Percentiles rank a stretch among this genome's conserved stretches.
phyloP scores from a whole-genome alignment of 2,329 filamentous ascomycete species.

The Fusarium redolens region DNA sequence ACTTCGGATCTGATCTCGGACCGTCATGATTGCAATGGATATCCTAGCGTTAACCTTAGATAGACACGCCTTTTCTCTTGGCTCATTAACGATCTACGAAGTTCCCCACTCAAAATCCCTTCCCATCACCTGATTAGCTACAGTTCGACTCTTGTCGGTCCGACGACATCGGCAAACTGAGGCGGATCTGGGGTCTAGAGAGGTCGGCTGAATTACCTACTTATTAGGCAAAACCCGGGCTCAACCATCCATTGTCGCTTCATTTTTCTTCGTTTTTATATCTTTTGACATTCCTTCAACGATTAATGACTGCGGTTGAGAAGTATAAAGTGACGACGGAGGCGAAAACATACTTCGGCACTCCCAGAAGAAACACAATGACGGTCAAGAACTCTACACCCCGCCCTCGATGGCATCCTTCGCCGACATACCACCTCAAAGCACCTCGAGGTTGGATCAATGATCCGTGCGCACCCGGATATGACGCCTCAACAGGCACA shows the following conservation, averaged over 20 bases:
- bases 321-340: not conserved
- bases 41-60: conserved; percentile 7
- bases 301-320: not conserved
- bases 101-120: conserved; percentile 8
- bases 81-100: not conserved
- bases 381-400: conserved; percentile 10
- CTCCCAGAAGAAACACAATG: not conserved
- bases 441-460: conserved; percentile 42
- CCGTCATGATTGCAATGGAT: not conserved
- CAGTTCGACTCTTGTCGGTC: conserved; percentile 14
- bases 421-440: conserved; percentile 39
- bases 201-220: conserved; percentile 32
- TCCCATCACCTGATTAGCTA: conserved; percentile 19
- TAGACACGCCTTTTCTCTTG: not conserved
- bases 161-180: conserved; percentile 19
- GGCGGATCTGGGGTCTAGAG: conserved; percentile 14
- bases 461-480: conserved; percentile 41
- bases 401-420: conserved; percentile 29
- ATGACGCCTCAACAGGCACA: conserved; percentile 34
- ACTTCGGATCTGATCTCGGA: conserved; percentile 3
- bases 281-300: not conserved
- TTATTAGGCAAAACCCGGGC: conserved; percentile 34
- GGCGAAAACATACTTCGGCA: not conserved
- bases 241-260: not conserved
- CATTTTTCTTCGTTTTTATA: not conserved